Conservation (phyloP, 441 rosid species). For the Adansonia gregorii region DNA sequence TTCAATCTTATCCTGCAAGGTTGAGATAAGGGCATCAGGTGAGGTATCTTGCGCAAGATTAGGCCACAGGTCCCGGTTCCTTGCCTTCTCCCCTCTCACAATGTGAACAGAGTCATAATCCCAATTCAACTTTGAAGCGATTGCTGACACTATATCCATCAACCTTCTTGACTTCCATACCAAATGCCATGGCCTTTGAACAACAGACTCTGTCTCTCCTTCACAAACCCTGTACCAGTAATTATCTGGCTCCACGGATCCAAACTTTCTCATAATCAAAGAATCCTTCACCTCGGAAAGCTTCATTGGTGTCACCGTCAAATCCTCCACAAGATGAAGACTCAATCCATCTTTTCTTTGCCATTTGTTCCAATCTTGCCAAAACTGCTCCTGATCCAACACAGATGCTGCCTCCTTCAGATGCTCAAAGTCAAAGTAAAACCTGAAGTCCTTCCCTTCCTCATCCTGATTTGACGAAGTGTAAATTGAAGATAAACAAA, state of each 20-base stretch:
- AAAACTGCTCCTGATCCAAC: slow-evolving; percentile 84
- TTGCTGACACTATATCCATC: slow-evolving; percentile 81
- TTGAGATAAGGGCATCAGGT: slow-evolving; percentile 65
- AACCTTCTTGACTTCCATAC: slow-evolving; percentile 89
- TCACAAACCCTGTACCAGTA: slow-evolving; percentile 96
- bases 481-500: slow-evolving; percentile 77
- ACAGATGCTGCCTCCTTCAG: slow-evolving; percentile 86
- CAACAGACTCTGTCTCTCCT: slow-evolving; percentile 82
- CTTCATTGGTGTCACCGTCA: slow-evolving; percentile 73
- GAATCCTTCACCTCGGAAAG: slow-evolving; percentile 65
- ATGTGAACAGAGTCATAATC: slow-evolving; percentile 85
- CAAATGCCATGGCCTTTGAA: slow-evolving; percentile 86
- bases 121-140: slow-evolving; percentile 82
- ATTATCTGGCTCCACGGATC: slow-evolving; percentile 86
- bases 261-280: slow-evolving; percentile 86
- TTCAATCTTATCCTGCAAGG: slow-evolving; percentile 69
- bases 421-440: slow-evolving; percentile 93
- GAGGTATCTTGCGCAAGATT: slow-evolving; percentile 81
- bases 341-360: slow-evolving; percentile 52
- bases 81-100: slow-evolving; percentile 85
- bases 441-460: slow-evolving; percentile 93
- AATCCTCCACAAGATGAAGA: slow-evolving; percentile 74
- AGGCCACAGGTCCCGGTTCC: slow-evolving; percentile 81
- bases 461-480: slow-evolving; percentile 70
- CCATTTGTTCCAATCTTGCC: slow-evolving; percentile 86